Percentiles rank a stretch among this genome's conserved stretches.
Conservation (phyloP, 164 flowering plant genomes). For the Vitis labrusca region DNA sequence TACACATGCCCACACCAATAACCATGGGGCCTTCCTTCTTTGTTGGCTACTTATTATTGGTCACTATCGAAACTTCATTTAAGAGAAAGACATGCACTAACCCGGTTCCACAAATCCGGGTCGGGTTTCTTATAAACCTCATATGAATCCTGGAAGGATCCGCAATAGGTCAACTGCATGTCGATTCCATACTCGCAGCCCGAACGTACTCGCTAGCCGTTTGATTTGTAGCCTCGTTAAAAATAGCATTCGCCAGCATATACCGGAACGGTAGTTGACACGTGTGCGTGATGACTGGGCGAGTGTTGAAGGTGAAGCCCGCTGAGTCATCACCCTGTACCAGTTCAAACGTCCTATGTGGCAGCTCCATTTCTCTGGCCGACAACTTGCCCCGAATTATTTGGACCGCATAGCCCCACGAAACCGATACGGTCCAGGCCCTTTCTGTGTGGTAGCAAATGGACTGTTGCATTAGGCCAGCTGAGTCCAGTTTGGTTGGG, state of each 20-base stretch:
- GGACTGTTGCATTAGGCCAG: constrained; percentile 70
- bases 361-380: constrained; percentile 52
- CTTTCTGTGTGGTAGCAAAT: constrained; percentile 55
- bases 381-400: constrained; percentile 37
- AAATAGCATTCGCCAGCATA: constrained; percentile 30
- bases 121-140: constrained; percentile 46
- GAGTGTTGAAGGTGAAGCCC: constrained; percentile 52
- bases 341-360: constrained; percentile 58
- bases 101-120: constrained; percentile 48
- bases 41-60: constrained; percentile 2
- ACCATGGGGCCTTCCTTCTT: constrained; percentile 31
- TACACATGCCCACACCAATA: constrained; percentile 46
- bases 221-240: constrained; percentile 8
- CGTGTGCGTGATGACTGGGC: constrained; percentile 30
- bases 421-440: constrained; percentile 55
- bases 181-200: neutral
- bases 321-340: constrained; percentile 37
- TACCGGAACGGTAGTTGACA: constrained; percentile 51
- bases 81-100: constrained; percentile 1
- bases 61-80: too few relatives aligned
- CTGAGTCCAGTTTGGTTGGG: constrained; percentile 64
- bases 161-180: constrained; percentile 23
- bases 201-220: constrained; percentile 25
- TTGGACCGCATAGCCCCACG: constrained; percentile 74
- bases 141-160: constrained; percentile 25